Evolutionary conservation across 139 green algal species (phyloP).

Genomic region (Chloropicon primus): DNA sequence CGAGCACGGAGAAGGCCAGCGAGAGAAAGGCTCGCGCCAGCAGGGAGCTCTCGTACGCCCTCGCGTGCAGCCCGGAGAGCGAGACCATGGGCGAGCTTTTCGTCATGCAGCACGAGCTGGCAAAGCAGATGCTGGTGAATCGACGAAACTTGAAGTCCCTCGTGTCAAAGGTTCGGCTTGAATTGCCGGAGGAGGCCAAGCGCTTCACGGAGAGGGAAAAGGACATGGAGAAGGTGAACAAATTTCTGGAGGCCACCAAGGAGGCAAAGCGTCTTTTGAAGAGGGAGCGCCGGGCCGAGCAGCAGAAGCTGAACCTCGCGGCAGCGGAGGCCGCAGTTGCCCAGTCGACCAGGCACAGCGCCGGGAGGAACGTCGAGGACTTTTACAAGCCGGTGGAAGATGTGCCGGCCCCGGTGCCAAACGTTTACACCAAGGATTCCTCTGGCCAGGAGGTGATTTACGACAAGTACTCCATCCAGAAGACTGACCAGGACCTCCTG

Average conservation of each 20-base stretch:
- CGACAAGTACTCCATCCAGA: not conserved
- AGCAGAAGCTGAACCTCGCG: slow-evolving; percentile 35
- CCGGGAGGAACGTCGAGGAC: slow-evolving; percentile 2
- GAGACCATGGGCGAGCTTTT: slow-evolving; percentile 68
- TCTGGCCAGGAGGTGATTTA: not conserved
- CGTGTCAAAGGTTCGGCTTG: slow-evolving; percentile 23
- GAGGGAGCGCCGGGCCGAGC: slow-evolving; percentile 44
- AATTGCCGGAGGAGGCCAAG: slow-evolving; percentile 31
- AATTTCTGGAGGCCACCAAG: slow-evolving; percentile 23
- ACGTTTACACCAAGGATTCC: not conserved
- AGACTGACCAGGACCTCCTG: slow-evolving; percentile 61
- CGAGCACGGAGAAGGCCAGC: no score
- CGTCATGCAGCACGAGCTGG: slow-evolving; percentile 50
- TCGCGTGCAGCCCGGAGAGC: slow-evolving; percentile 40
- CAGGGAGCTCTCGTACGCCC: not conserved
- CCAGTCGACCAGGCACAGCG: slow-evolving; percentile 14
- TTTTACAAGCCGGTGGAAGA: slow-evolving; percentile 3
- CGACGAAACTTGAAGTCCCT: slow-evolving; percentile 24
- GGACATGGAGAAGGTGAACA: slow-evolving; percentile 34
- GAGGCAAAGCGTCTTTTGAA: slow-evolving; percentile 50
- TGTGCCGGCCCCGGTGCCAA: not conserved
- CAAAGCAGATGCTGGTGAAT: slow-evolving; percentile 44
- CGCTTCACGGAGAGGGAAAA: slow-evolving; percentile 9
- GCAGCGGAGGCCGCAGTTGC: slow-evolving; percentile 20
- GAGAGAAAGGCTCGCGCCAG: not conserved